A percentile compares a stretch with the other conserved stretches of the same genome.
These are phyloP conservation scores for Taiwanofungus camphoratus DNA, from an alignment of 1,284 basidiomycete species.

Conservation along the genomic window DNA sequence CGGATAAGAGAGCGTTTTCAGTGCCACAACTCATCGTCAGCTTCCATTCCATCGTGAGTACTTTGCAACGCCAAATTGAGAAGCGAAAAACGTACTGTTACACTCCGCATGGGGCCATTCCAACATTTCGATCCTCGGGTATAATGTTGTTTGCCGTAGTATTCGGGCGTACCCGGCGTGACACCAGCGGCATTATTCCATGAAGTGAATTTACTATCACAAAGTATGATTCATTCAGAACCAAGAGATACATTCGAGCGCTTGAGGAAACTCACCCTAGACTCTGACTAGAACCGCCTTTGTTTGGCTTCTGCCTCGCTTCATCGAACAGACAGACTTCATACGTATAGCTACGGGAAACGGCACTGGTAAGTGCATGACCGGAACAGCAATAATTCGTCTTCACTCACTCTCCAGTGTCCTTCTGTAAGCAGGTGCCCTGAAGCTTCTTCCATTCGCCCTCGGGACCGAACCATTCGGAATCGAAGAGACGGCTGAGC, in stretches of 20 bases:
- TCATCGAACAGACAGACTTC: slow-evolving; percentile 93
- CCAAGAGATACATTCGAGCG: background rate
- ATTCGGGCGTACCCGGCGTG: slow-evolving; percentile 57
- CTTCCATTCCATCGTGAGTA: slow-evolving; percentile 30
- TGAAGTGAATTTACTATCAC: slow-evolving; percentile 60
- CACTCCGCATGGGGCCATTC: slow-evolving; percentile 91
- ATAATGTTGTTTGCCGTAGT: slow-evolving; percentile 81
- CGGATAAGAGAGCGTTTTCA: slow-evolving; percentile 77
- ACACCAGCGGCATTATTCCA: slow-evolving; percentile 66
- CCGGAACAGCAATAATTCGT: too few relatives aligned
- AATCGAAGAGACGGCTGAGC: slow-evolving; percentile 57
- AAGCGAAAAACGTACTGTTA: slow-evolving; percentile 47
- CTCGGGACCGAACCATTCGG: slow-evolving; percentile 68
- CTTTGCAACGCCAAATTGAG: background rate
- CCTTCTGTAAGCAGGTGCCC: slow-evolving; percentile 72
- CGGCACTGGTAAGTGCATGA: background rate
- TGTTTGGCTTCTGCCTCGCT: slow-evolving; percentile 85
- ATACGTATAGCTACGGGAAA: slow-evolving; percentile 85
- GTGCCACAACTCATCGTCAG: slow-evolving; percentile 81
- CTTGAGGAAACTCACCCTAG: slow-evolving; percentile 63
- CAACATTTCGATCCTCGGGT: slow-evolving; percentile 86
- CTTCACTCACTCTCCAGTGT: slow-evolving; percentile 81
- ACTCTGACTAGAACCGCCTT: slow-evolving; percentile 73
- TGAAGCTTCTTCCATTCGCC: slow-evolving; percentile 98
- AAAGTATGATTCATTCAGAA: slow-evolving; percentile 1